These are phyloP conservation scores for Metschnikowia kunwiensis DNA, from an alignment of 805 yeast genomes.

Conservation along the genomic window DNA sequence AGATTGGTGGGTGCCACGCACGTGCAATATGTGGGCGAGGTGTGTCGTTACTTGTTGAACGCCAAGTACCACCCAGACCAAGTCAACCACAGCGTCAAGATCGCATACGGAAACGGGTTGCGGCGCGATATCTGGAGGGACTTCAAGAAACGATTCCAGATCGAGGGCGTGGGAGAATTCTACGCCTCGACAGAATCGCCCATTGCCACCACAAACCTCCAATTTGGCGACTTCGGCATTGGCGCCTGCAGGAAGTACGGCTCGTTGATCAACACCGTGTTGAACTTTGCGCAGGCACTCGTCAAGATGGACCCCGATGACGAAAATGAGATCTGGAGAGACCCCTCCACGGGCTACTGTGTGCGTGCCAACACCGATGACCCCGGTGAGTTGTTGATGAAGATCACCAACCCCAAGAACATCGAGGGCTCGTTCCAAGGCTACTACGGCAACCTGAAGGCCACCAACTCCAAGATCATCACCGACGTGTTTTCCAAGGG, in stretches of 20 bases:
- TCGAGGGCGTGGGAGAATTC: constrained; percentile 79
- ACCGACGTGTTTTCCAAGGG: constrained; percentile 76
- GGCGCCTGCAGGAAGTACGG: constrained; percentile 90
- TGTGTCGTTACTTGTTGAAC: constrained; percentile 78
- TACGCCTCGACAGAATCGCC: constrained; percentile 95
- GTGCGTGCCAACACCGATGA: constrained; percentile 52
- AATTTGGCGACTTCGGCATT: constrained; percentile 72
- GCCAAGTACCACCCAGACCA: constrained; percentile 67
- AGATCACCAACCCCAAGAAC: constrained; percentile 58
- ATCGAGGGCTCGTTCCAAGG: constrained; percentile 85
- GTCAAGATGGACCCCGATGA: constrained; percentile 81
- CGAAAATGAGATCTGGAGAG: constrained; percentile 65
- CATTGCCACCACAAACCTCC: constrained; percentile 77
- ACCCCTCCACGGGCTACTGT: constrained; percentile 62
- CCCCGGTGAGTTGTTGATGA: constrained; percentile 87
- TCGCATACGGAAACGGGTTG: constrained; percentile 89
- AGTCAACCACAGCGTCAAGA: constrained; percentile 51
- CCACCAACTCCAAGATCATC: constrained; percentile 72
- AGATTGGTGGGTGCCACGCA: constrained; percentile 68
- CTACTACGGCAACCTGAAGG: constrained; percentile 74
- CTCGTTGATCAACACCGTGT: constrained; percentile 47
- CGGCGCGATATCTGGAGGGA: constrained; percentile 84
- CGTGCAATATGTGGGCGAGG: constrained; percentile 92
- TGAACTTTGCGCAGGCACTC: constrained; percentile 54
- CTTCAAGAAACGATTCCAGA: constrained; percentile 73